phyloP scores from a whole-genome alignment of 2,329 filamentous ascomycete species.

The Aspergillus melleus region DNA sequence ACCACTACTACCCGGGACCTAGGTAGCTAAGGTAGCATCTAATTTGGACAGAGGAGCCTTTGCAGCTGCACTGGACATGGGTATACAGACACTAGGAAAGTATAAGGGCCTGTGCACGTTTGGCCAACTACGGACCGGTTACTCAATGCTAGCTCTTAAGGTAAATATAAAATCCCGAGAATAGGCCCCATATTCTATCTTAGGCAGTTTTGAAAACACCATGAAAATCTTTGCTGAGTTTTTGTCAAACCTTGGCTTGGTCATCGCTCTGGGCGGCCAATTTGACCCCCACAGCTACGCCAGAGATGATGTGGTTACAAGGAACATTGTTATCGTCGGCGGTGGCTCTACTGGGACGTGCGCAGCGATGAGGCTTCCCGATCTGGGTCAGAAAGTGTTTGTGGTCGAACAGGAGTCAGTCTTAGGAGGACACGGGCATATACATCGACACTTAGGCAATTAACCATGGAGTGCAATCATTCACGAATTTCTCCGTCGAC shows the following conservation, averaged over 20 bases:
- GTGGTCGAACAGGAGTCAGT: background rate
- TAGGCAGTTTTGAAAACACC: background rate
- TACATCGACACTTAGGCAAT: background rate
- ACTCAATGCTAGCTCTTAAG: background rate
- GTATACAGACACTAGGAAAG: too few species aligned
- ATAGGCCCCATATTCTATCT: background rate
- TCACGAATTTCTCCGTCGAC: background rate
- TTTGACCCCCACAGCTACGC: background rate
- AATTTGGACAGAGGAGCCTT: too few species aligned
- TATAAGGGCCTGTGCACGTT: background rate
- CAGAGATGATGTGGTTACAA: background rate
- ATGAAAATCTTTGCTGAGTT: background rate
- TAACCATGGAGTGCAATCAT: background rate
- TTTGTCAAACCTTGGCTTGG: background rate
- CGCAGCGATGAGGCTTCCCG: conserved; percentile 9
- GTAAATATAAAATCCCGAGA: too few species aligned
- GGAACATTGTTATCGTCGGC: background rate
- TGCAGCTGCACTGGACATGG: too few species aligned
- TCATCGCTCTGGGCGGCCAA: background rate
- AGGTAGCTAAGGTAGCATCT: too few species aligned
- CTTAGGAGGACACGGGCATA: background rate
- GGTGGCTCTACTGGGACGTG: background rate
- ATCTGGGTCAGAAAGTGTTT: background rate
- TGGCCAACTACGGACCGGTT: background rate
- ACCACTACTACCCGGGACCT: too few species aligned